Evolutionary conservation across 2,329 filamentous ascomycete species (phyloP).

Genomic region (Rhinocladiella mackenziei): DNA sequence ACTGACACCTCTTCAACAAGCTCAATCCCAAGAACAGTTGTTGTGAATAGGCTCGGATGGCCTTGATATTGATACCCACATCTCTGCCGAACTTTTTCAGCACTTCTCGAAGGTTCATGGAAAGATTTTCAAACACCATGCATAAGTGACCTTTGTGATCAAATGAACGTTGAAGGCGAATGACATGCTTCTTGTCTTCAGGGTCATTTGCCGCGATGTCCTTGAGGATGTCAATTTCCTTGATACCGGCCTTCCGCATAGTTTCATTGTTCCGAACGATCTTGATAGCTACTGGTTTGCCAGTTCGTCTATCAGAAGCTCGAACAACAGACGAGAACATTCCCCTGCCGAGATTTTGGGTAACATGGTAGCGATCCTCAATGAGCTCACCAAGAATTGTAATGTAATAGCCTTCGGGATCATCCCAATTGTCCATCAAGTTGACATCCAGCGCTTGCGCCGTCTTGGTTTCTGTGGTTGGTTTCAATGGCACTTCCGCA

Average conservation of each 20-base stretch:
- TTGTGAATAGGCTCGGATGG: slow-evolving; percentile 82
- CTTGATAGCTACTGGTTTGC: slow-evolving; percentile 85
- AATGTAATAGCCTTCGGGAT: slow-evolving; percentile 94
- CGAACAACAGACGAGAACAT: slow-evolving; percentile 97
- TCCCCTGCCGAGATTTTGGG: slow-evolving; percentile 81
- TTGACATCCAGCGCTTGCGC: slow-evolving; percentile 62
- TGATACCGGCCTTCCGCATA: slow-evolving; percentile 83
- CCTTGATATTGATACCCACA: slow-evolving; percentile 82
- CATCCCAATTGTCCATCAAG: slow-evolving; percentile 88
- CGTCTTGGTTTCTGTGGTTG: slow-evolving; percentile 47
- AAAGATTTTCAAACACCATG: slow-evolving; percentile 92
- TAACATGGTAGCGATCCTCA: slow-evolving; percentile 82
- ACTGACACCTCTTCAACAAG: slow-evolving; percentile 84
- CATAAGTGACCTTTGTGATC: slow-evolving; percentile 94
- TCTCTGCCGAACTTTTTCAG: slow-evolving; percentile 94
- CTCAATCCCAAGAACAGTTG: slow-evolving; percentile 90
- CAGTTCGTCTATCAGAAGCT: slow-evolving; percentile 71
- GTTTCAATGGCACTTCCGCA: slow-evolving; percentile 60
- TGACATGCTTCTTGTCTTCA: slow-evolving; percentile 85
- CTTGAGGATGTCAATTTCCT: slow-evolving; percentile 88
- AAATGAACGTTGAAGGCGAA: slow-evolving; percentile 81
- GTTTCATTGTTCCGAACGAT: slow-evolving; percentile 96
- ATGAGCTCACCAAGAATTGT: slow-evolving; percentile 87
- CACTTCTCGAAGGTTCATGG: slow-evolving; percentile 88
- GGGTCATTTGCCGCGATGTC: slow-evolving; percentile 81